Evolutionary conservation across 2,329 filamentous ascomycete species (phyloP).

Genomic region (Decorospora gaudefroyi): DNA sequence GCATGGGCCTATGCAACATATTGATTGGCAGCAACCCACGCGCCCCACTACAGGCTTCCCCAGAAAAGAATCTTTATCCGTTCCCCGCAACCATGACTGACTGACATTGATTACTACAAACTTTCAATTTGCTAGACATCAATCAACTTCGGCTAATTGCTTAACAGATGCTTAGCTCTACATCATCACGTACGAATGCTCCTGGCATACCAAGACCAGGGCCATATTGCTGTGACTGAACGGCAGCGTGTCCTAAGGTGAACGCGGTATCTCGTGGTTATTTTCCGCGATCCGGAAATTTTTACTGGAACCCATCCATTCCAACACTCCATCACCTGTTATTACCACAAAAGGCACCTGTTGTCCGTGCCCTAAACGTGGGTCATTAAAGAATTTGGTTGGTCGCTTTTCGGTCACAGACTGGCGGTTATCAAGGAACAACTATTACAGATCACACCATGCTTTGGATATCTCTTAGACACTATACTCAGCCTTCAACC

Average conservation of each 20-base stretch:
- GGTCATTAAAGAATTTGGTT: too few species aligned
- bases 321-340: too few species aligned
- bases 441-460: not conserved
- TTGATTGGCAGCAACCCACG: conserved; percentile 6
- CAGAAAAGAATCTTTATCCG: conserved; percentile 16
- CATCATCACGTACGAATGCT: conserved; percentile 7
- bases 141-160: conserved; percentile 30
- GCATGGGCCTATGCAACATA: conserved; percentile 7
- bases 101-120: conserved; percentile 20
- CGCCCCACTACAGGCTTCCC: conserved; percentile 12
- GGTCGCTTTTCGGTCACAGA: not conserved
- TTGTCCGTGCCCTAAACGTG: too few species aligned
- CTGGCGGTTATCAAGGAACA: not conserved
- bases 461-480: not conserved
- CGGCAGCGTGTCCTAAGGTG: too few species aligned
- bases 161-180: conserved; percentile 31
- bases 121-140: conserved; percentile 16
- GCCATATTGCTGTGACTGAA: too few species aligned
- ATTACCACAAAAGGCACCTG: too few species aligned
- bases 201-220: too few species aligned
- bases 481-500: not conserved
- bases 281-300: too few species aligned
- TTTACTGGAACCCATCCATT: too few species aligned
- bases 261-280: too few species aligned
- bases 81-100: conserved; percentile 19